Conservation (phyloP, 441 rosid species). For the Pelargonium australe region DNA sequence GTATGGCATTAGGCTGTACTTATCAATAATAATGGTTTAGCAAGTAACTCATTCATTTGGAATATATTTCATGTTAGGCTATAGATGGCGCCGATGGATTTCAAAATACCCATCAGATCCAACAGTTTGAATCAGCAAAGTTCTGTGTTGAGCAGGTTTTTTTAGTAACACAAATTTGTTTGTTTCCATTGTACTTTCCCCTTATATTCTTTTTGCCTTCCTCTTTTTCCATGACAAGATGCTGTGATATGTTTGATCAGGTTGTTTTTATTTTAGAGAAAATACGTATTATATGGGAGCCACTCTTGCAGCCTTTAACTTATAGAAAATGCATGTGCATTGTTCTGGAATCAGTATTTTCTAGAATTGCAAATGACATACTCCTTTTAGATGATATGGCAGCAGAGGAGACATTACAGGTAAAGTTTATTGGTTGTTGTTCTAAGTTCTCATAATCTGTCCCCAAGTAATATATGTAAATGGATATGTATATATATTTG, state of each 20-base stretch:
- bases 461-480: neutral
- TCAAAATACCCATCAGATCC: conserved; percentile 82
- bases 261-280: conserved; percentile 87
- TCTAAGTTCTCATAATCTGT: neutral
- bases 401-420: conserved; percentile 97
- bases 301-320: conserved; percentile 64
- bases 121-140: conserved; percentile 82
- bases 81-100: conserved; percentile 88
- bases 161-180: neutral
- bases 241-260: conserved; percentile 32
- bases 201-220: conserved; percentile 1
- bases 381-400: conserved; percentile 95
- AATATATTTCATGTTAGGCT: conserved; percentile 41
- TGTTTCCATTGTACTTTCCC: conserved; percentile 3
- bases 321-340: conserved; percentile 78
- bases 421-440: conserved; percentile 16
- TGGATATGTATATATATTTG: neutral
- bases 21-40: neutral
- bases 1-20: neutral
- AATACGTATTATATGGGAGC: conserved; percentile 91
- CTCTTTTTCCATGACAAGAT: conserved; percentile 12
- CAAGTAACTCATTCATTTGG: conserved; percentile 6
- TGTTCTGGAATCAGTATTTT: conserved; percentile 76
- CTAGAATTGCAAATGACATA: conserved; percentile 64
- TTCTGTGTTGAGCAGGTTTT: conserved; percentile 82